A percentile compares a stretch with the other conserved stretches of the same genome.
Conservation (phyloP, 2,329 filamentous ascomycete species). For the Thermomyces lanuginosus region DNA sequence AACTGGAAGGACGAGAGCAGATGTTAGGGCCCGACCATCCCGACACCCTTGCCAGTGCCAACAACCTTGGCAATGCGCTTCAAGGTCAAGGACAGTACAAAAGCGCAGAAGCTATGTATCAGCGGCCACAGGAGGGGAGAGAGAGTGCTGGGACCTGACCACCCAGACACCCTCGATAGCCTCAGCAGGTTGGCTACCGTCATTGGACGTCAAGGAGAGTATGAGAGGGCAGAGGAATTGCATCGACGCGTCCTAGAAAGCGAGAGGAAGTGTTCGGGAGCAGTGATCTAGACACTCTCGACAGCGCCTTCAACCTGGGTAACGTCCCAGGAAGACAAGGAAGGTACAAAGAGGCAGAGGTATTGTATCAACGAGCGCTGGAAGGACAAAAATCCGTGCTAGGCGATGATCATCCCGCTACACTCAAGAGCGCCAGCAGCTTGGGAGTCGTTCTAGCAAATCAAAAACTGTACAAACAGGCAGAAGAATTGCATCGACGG, state of each 20-base stretch:
- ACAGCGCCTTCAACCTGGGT: no score
- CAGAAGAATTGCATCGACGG: background rate
- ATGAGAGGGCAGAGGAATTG: no score
- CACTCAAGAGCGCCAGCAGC: slow-evolving; percentile 8
- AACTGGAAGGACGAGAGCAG: slow-evolving; percentile 3
- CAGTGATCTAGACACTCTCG: no score
- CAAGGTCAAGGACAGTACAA: background rate
- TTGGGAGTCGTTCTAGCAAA: slow-evolving; percentile 1
- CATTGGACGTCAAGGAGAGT: no score
- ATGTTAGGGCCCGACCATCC: slow-evolving; percentile 8
- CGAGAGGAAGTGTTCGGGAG: no score
- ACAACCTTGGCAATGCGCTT: slow-evolving; percentile 5
- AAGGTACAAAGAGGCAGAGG: no score
- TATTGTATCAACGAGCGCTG: no score
- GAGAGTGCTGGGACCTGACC: slow-evolving; percentile 7
- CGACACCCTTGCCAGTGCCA: slow-evolving; percentile 8
- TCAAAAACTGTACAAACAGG: background rate
- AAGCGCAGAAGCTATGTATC: background rate
- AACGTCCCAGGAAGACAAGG: no score
- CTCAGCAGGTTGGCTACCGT: no score
- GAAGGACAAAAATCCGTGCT: slow-evolving; percentile 3
- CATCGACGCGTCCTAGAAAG: no score
- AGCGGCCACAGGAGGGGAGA: slow-evolving; percentile 1
- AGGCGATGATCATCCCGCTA: slow-evolving; percentile 9
- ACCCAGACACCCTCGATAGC: slow-evolving; percentile 9